Base-by-base conservation (phyloP, 2,329 filamentous ascomycete species). In the Trichoderma guizhouense region DNA sequence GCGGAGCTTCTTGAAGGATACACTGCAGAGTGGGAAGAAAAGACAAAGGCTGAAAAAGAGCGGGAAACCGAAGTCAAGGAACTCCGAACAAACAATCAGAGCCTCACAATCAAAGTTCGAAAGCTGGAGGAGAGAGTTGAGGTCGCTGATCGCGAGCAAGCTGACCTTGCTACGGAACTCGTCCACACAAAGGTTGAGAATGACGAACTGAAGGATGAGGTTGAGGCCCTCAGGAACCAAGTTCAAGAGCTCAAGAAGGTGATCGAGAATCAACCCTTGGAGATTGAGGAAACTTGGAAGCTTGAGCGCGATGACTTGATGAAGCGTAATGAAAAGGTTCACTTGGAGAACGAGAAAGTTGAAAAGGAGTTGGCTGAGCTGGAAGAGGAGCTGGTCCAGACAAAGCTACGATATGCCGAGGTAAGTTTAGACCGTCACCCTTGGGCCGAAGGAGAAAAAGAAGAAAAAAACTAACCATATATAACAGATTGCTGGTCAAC, bases 321-420 rank as follows among this genome's bases (percentile, higher is more conserved):
- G 92, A 91, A 94, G 81, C 90, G 94, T 73, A 98, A 98, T 79
- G 89, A 92, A 74, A 94, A 97, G 78, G 95, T 98, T 8, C 95
- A 98, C 78, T 94, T 97, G 76, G 94, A 97, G 83, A 99, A 98
- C 78, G 88, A 92, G 73, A 89, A 87, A 72, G 84, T 99, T 76
- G 95, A 98, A 82, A 95, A 97, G 79, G 93, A 96, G 78, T 88
- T 97, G 87, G 87, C 89, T 6, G 94, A 98, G 76, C 93, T 98
- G 85, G 96, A 98, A 85, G 93, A 95, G 82, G 91, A 94, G 80
- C 85, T 99, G 75, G 95, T 99, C 74, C 90, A 92, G 79, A 96
- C 94, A 1, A 99, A 99, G 87, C 92, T 99, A 93, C 89, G 90
- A 78, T 94, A 95, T 84, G 96, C 96, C 69, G 94, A 98, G 91